Conservation (phyloP, 192 early-diverging fungal species). For the Rhizophagus clarus region DNA sequence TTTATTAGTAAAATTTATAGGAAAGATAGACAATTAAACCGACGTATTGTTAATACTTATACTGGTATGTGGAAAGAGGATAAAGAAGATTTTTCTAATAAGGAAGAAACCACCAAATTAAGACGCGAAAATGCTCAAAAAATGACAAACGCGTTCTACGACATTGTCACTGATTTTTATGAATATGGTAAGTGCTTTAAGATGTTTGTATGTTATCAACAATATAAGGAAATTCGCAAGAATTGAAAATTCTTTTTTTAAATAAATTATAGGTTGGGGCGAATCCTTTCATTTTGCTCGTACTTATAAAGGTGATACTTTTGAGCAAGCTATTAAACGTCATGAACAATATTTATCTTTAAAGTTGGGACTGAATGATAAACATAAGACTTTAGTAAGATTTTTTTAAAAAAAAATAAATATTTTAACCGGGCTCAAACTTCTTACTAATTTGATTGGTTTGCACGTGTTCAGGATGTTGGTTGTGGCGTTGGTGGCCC, state of each 20-base stretch:
- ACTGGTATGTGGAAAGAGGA: slow-evolving; percentile 44
- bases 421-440: neutral
- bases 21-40: slow-evolving; percentile 39
- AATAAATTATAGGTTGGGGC: slow-evolving; percentile 60
- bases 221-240: neutral
- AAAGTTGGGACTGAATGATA: slow-evolving; percentile 62
- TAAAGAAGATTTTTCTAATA: slow-evolving; percentile 39
- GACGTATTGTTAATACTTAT: slow-evolving; percentile 36
- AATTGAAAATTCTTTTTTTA: neutral
- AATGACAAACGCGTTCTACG: slow-evolving; percentile 50
- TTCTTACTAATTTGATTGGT: neutral
- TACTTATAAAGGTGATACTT: slow-evolving; percentile 71
- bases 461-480: slow-evolving; percentile 61
- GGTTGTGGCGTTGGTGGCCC: slow-evolving; percentile 95
- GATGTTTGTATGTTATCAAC: neutral
- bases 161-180: slow-evolving; percentile 50
- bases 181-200: slow-evolving; percentile 44
- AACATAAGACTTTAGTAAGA: slow-evolving; percentile 72
- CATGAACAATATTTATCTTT: slow-evolving; percentile 83
- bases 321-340: slow-evolving; percentile 76
- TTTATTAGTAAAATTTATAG: slow-evolving; percentile 41
- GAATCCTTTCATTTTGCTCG: slow-evolving; percentile 88
- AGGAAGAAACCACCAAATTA: slow-evolving; percentile 36
- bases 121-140: slow-evolving; percentile 43
- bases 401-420: slow-evolving; percentile 39